These are phyloP conservation scores for Vigna hirtella DNA, from an alignment of 306 rosid genomes.

Conservation along the genomic window DNA sequence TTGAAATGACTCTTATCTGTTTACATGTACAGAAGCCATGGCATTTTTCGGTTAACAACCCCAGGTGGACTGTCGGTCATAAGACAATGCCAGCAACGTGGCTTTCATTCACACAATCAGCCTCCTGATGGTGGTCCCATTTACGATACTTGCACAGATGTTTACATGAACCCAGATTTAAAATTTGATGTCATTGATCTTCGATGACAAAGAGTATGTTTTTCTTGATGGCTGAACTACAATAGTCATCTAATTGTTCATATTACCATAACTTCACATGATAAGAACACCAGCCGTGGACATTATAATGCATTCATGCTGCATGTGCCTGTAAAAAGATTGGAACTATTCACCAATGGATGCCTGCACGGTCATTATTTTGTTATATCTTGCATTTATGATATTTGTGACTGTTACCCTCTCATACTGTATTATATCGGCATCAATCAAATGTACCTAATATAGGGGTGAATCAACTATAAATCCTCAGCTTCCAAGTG, in stretches of 20 bases:
- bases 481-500: no score
- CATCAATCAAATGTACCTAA: not conserved
- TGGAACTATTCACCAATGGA: slow-evolving; percentile 18
- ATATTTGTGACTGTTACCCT: not conserved
- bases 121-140: slow-evolving; percentile 97
- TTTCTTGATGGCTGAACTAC: slow-evolving; percentile 4
- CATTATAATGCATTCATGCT: slow-evolving; percentile 31
- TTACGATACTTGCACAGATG: slow-evolving; percentile 86
- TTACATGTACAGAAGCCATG: slow-evolving; percentile 73
- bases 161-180: slow-evolving; percentile 85
- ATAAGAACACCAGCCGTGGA: slow-evolving; percentile 12
- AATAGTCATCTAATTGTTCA: slow-evolving; percentile 53
- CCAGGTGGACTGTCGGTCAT: slow-evolving; percentile 96
- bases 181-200: slow-evolving; percentile 95
- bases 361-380: slow-evolving; percentile 7
- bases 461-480: no score
- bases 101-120: slow-evolving; percentile 82
- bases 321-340: slow-evolving; percentile 46
- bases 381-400: slow-evolving; percentile 11
- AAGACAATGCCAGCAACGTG: slow-evolving; percentile 88
- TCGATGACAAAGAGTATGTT: slow-evolving; percentile 54
- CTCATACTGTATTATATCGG: not conserved
- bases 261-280: slow-evolving; percentile 30
- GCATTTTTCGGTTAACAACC: slow-evolving; percentile 89
- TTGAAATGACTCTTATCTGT: slow-evolving; percentile 30